phyloP scores from a whole-genome alignment of 2,329 filamentous ascomycete species.

The Didymella exigua region DNA sequence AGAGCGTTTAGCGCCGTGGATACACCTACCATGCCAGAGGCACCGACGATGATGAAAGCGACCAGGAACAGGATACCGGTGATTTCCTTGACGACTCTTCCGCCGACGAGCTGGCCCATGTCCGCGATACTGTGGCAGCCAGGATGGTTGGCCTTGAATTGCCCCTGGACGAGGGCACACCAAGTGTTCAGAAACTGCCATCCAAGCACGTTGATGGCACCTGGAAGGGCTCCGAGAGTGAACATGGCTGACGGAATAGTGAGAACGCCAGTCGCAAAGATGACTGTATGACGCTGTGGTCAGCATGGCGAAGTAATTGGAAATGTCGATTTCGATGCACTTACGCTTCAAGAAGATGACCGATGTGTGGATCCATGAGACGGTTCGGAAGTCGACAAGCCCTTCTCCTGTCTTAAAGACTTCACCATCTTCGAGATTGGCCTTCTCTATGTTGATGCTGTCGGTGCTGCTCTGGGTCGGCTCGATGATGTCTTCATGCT shows the following conservation, averaged over 20 bases:
- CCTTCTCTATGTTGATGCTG: conserved; percentile 30
- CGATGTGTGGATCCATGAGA: conserved; percentile 58
- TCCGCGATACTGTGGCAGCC: conserved; percentile 62
- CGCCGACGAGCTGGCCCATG: conserved; percentile 64
- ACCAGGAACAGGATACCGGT: conserved; percentile 61
- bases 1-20: conserved; percentile 66
- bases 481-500: conserved; percentile 32
- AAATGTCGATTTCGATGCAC: neutral
- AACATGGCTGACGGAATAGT: conserved; percentile 58
- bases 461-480: conserved; percentile 28
- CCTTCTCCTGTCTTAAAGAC: conserved; percentile 57
- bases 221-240: conserved; percentile 55
- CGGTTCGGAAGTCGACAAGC: conserved; percentile 59
- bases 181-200: conserved; percentile 59
- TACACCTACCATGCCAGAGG: conserved; percentile 64
- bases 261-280: conserved; percentile 58
- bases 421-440: conserved; percentile 48
- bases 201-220: conserved; percentile 55
- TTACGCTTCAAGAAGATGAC: conserved; percentile 59
- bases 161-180: conserved; percentile 56
- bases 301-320: neutral
- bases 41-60: conserved; percentile 62
- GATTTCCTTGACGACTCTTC: conserved; percentile 58
- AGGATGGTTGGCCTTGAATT: conserved; percentile 59
- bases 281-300: conserved; percentile 33